Conservation (phyloP, 1,139 yeast genomes). For the Pichia sp. region DNA sequence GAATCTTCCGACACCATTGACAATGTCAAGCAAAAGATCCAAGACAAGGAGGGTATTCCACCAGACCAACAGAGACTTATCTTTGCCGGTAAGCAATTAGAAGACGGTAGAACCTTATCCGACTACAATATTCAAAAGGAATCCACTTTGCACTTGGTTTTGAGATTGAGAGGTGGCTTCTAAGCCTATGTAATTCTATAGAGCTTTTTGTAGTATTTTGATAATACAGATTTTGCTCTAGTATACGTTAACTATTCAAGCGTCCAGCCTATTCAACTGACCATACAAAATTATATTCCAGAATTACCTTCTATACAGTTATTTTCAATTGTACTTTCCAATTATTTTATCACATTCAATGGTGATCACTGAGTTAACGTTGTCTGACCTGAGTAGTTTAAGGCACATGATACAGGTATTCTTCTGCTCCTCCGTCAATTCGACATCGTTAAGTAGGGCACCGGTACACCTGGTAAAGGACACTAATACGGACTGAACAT, state of each 20-base stretch:
- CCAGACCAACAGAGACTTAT: slow-evolving; percentile 93
- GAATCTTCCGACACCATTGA: slow-evolving; percentile 93
- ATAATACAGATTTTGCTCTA: background rate
- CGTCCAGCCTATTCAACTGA: no score
- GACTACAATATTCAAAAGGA: slow-evolving; percentile 96
- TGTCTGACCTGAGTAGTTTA: slow-evolving; percentile 25
- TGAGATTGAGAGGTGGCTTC: slow-evolving; percentile 83
- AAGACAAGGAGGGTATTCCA: slow-evolving; percentile 93
- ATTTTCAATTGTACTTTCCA: no score
- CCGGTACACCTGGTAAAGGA: slow-evolving; percentile 30
- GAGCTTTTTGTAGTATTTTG: no score
- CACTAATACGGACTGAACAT: slow-evolving; percentile 58
- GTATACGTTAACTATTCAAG: no score
- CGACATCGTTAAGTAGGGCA: slow-evolving; percentile 5
- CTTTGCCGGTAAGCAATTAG: slow-evolving; percentile 92
- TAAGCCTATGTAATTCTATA: slow-evolving; percentile 43
- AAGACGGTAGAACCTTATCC: slow-evolving; percentile 86
- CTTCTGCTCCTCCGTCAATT: slow-evolving; percentile 5
- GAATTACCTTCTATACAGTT: no score
- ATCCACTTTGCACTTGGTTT: slow-evolving; percentile 80
- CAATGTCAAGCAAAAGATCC: slow-evolving; percentile 89
- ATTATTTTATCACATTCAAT: slow-evolving; percentile 31
- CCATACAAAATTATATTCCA: no score
- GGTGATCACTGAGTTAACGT: slow-evolving; percentile 32
- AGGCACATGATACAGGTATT: slow-evolving; percentile 23